A percentile compares a stretch with the other conserved stretches of the same genome.
phyloP scores from a whole-genome alignment of 192 early-diverging fungal genomes.

The Coemansia sp. region DNA sequence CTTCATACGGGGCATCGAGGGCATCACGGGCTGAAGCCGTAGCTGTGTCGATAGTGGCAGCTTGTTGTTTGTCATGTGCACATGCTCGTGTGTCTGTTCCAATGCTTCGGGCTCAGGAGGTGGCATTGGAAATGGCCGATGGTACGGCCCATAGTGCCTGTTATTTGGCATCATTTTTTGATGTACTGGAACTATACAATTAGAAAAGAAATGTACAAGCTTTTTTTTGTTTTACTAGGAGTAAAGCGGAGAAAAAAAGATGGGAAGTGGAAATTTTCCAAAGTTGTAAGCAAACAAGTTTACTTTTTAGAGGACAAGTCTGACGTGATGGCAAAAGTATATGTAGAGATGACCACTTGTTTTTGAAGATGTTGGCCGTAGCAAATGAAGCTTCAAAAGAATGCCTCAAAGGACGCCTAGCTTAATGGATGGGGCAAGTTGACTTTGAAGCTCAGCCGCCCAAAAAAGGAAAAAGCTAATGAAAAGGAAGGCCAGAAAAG shows the following conservation, averaged over 20 bases:
- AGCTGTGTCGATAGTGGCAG: background rate
- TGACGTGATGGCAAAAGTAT: no score
- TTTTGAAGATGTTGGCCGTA: no score
- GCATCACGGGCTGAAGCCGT: background rate
- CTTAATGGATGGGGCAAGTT: no score
- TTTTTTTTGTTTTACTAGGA: background rate
- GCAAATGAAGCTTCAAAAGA: no score
- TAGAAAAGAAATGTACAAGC: background rate
- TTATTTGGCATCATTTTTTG: background rate
- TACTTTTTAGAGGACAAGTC: no score
- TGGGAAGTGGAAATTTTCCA: no score
- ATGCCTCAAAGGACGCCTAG: no score
- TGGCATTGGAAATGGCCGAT: constrained; percentile 1
- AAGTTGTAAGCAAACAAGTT: no score
- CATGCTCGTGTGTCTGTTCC: background rate
- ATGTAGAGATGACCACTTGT: no score
- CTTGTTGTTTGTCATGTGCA: constrained; percentile 1
- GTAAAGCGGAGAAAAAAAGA: background rate
- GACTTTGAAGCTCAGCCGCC: no score
- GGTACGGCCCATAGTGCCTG: constrained; percentile 14
- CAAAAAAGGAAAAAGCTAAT: no score
- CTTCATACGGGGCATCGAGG: background rate
- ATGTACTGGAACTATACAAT: constrained; percentile 1
- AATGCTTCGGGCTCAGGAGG: background rate
- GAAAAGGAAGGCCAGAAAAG: no score